Evolutionary conservation across 2,329 filamentous ascomycete species (phyloP).

Genomic region (Clarireedia sp.): DNA sequence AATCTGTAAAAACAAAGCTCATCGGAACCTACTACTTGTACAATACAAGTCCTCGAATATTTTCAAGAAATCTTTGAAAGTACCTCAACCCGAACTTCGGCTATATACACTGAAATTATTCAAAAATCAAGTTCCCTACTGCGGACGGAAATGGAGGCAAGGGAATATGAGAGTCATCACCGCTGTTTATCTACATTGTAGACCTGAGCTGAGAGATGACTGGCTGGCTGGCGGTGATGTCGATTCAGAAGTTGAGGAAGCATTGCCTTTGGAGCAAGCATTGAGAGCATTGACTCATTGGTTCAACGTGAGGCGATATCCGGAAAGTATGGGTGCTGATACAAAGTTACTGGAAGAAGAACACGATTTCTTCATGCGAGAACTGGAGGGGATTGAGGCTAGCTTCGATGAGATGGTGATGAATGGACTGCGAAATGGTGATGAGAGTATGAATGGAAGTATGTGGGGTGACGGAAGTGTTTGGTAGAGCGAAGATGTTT

Average conservation of each 20-base stretch:
- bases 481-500: background rate
- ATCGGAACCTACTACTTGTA: constrained; percentile 86
- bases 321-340: constrained; percentile 60
- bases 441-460: constrained; percentile 6
- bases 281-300: constrained; percentile 85
- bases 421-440: constrained; percentile 21
- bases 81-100: constrained; percentile 78
- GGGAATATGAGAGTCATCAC: constrained; percentile 98
- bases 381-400: constrained; percentile 64
- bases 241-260: constrained; percentile 88
- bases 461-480: constrained; percentile 4
- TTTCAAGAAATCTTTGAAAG: constrained; percentile 81
- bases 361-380: constrained; percentile 70
- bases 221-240: constrained; percentile 89
- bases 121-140: constrained; percentile 98
- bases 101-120: constrained; percentile 96
- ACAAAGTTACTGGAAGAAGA: constrained; percentile 57
- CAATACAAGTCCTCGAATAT: constrained; percentile 94
- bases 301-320: constrained; percentile 80
- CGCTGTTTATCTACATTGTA: constrained; percentile 87
- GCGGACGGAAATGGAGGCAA: constrained; percentile 95
- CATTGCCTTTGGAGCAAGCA: constrained; percentile 84
- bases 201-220: constrained; percentile 87
- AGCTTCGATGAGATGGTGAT: constrained; percentile 23
- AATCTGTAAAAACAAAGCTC: constrained; percentile 90